Evolutionary conservation across 2,329 filamentous ascomycete genomes (phyloP).

Genomic region (Aquanectria penicillioides): DNA sequence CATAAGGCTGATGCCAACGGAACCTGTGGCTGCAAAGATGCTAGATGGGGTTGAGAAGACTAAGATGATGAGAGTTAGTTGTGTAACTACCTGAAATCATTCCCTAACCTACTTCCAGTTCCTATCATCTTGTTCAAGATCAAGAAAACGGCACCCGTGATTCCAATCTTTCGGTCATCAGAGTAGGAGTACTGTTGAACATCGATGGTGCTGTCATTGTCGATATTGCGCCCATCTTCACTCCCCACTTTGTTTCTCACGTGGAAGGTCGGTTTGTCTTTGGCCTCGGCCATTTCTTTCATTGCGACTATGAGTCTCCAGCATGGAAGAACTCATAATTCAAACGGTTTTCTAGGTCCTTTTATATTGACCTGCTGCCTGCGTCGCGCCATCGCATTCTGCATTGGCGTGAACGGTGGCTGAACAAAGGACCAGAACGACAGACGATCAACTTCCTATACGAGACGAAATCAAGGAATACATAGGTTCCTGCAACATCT

Average conservation of each 20-base stretch:
- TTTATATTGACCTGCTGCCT: no score
- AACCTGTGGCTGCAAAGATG: constrained; percentile 62
- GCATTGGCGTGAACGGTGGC: constrained; percentile 2
- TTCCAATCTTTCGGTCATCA: constrained; percentile 60
- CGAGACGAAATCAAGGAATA: neutral
- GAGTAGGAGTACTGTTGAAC: constrained; percentile 53
- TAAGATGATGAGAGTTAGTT: constrained; percentile 30
- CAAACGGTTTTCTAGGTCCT: no score
- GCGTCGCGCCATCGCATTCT: constrained; percentile 10
- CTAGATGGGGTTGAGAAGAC: constrained; percentile 66
- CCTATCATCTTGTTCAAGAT: constrained; percentile 70
- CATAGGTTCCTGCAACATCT: neutral
- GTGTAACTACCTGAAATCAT: accelerated
- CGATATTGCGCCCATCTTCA: constrained; percentile 30
- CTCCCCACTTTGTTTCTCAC: constrained; percentile 21
- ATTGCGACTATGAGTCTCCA: no score
- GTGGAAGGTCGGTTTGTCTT: constrained; percentile 4
- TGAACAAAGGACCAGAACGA: neutral
- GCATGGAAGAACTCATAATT: no score
- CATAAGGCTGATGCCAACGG: constrained; percentile 53
- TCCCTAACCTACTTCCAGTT: constrained; percentile 58
- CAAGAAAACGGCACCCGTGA: constrained; percentile 62
- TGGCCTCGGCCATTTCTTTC: constrained; percentile 34
- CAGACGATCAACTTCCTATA: neutral
- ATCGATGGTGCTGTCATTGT: constrained; percentile 45